Base-by-base conservation (phyloP, 257 asterid genomes). In the Rhazya stricta region DNA sequence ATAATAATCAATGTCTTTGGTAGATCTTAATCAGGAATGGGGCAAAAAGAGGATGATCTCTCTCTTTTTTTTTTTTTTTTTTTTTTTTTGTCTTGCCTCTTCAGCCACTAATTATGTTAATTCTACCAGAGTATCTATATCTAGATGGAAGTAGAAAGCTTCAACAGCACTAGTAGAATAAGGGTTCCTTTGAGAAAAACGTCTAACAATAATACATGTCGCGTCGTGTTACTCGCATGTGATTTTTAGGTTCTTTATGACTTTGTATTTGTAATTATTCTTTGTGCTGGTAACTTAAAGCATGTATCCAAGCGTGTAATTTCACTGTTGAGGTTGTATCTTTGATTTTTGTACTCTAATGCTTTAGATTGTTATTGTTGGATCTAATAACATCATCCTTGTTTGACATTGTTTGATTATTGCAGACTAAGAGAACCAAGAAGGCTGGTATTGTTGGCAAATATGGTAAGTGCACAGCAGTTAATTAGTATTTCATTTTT, bases 341-440 rank as follows among this genome's bases (percentile, higher is more conserved):
- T 34, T 9, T 8, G 19, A 1, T 6, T 66, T 36, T 30, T 30
- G 39, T 2, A 13, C 4, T n/a, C 1, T 3, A 27, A 23, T 34
- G 45, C 8, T 37, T 71, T 5, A 2, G 27, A 2, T 51, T 46
- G 0, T 50, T 13, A 8, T 79, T 57, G 27, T 9, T 43, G 15
- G 2, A 6, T 61, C 29, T 56, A 42, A 12, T 41, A 8, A 18
- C 29, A 36, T 76, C n/a, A n/a, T n/a, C n/a, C n/a, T n/a, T n/a
- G 3, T 5, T 58, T 43, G 16, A n/a, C n/a, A n/a, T 32, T 67
- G 18, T 67, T 71, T 66, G 13, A 36, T 67, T 66, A n/a, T 48
- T 80, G 56, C 81, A 87, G 89, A 84, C 91, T 50, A 87, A 87
- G 84, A 81, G 91, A 85, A 87, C 89, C 74, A 87, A 87, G 89